A percentile compares a stretch with the other conserved stretches of the same genome.
These are phyloP conservation scores for Yamadazyma sp. DNA, from an alignment of 805 yeast species.

Conservation along the genomic window DNA sequence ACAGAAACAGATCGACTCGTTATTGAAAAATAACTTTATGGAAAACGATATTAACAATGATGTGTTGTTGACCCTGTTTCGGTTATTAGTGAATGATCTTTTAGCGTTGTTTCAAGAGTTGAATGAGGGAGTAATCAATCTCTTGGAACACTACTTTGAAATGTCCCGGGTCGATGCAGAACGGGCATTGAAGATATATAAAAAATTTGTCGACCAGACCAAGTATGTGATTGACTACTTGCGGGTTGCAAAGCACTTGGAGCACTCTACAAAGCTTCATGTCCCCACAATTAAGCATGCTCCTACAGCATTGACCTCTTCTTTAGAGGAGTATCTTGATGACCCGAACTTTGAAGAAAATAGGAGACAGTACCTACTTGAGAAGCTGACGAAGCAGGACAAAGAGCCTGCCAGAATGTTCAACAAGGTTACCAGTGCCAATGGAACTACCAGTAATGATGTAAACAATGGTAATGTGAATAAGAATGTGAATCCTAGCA, in stretches of 20 bases:
- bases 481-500: background rate
- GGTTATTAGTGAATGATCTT: slow-evolving; percentile 87
- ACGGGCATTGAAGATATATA: slow-evolving; percentile 80
- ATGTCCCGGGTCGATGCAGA: slow-evolving; percentile 85
- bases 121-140: slow-evolving; percentile 93
- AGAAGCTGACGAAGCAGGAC: slow-evolving; percentile 47
- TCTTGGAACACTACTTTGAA: slow-evolving; percentile 93
- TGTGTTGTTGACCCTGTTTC: slow-evolving; percentile 76
- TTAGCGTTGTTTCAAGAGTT: slow-evolving; percentile 82
- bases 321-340: slow-evolving; percentile 83
- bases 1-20: slow-evolving; percentile 73
- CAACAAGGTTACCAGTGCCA: background rate
- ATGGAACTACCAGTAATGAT: no score
- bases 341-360: slow-evolving; percentile 84
- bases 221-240: slow-evolving; percentile 83
- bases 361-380: slow-evolving; percentile 73
- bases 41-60: slow-evolving; percentile 86
- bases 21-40: slow-evolving; percentile 70
- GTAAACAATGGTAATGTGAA: no score
- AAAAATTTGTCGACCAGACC: slow-evolving; percentile 81
- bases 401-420: slow-evolving; percentile 4
- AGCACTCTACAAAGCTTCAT: slow-evolving; percentile 80
- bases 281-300: slow-evolving; percentile 98
- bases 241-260: slow-evolving; percentile 85
- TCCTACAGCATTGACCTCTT: slow-evolving; percentile 85